phyloP scores from a whole-genome alignment of 768 basidiomycete species.

The Macrocybe gigantea region DNA sequence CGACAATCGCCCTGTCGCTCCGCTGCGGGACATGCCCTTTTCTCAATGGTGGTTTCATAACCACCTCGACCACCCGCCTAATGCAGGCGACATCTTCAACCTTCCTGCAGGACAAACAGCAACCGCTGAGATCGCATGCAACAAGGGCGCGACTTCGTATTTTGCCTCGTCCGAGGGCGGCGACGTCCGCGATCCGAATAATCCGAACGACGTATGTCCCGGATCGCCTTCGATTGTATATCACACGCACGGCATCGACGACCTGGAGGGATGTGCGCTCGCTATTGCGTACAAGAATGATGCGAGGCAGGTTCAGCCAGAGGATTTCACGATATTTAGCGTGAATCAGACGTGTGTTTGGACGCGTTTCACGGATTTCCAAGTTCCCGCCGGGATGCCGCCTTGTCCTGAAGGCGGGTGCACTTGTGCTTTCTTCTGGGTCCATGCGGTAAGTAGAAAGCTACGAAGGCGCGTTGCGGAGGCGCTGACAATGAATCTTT shows the following conservation, averaged over 20 bases:
- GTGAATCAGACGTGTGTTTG: slow-evolving; percentile 75
- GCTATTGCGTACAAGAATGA: slow-evolving; percentile 75
- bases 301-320: slow-evolving; percentile 48
- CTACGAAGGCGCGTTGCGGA: too few species aligned
- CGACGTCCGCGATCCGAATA: slow-evolving; percentile 39
- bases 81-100: slow-evolving; percentile 48
- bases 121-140: slow-evolving; percentile 50
- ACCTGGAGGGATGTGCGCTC: slow-evolving; percentile 59
- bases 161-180: slow-evolving; percentile 48
- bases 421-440: slow-evolving; percentile 72
- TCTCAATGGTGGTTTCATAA: slow-evolving; percentile 59
- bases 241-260: slow-evolving; percentile 50
- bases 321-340: slow-evolving; percentile 69
- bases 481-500: too few species aligned
- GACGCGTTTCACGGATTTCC: slow-evolving; percentile 63
- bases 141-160: slow-evolving; percentile 57
- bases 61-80: slow-evolving; percentile 54
- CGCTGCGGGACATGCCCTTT: slow-evolving; percentile 44
- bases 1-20: slow-evolving; percentile 58
- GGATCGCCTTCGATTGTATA: slow-evolving; percentile 34
- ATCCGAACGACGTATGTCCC: slow-evolving; percentile 51
- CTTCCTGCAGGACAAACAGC: slow-evolving; percentile 53
- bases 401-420: slow-evolving; percentile 60
- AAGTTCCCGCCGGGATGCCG: slow-evolving; percentile 63
- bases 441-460: slow-evolving; percentile 28